Percentiles rank a stretch among this genome's conserved stretches.
Evolutionary conservation across 106 monocot genomes (phyloP).

Genomic region (Allium fistulosum): DNA sequence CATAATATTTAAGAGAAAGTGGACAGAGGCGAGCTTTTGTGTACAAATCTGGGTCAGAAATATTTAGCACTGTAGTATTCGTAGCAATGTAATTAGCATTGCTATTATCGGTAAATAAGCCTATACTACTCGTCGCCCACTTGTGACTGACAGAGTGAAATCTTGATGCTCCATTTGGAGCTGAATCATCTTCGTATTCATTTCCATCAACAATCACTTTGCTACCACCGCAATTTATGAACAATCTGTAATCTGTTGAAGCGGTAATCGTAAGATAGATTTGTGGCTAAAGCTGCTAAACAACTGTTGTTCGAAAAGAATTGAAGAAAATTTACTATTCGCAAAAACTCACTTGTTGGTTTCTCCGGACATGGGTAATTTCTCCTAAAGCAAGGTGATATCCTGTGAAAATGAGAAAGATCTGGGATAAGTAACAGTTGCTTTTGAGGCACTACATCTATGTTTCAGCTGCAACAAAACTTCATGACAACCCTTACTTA

Average conservation of each 20-base stretch:
- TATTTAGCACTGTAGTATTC: conserved; percentile 13
- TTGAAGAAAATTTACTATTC: background rate
- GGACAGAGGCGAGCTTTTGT: conserved; percentile 25
- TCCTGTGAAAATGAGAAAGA: conserved; percentile 13
- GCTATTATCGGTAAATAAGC: conserved; percentile 8
- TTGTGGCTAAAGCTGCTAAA: background rate
- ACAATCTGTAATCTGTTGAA: conserved; percentile 41
- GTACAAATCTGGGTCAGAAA: conserved; percentile 19
- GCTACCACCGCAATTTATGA: conserved; percentile 69
- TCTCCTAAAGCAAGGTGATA: conserved; percentile 39
- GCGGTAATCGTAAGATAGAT: background rate
- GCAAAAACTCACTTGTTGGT: conserved; percentile 8
- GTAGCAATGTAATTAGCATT: conserved; percentile 10
- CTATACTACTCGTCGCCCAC: conserved; percentile 38
- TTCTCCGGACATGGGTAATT: conserved; percentile 48
- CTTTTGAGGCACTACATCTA: background rate
- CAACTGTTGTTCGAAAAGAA: background rate
- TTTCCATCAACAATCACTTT: conserved; percentile 16
- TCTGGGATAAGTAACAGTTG: background rate
- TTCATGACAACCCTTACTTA: too few species aligned
- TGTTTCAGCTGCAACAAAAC: too few species aligned
- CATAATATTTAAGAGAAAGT: conserved; percentile 36
- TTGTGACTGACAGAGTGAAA: conserved; percentile 12
- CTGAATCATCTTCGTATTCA: conserved; percentile 40
- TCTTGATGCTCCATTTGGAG: conserved; percentile 26